phyloP scores from a whole-genome alignment of 2,329 filamentous ascomycete species.

The Colletotrichum sp. region DNA sequence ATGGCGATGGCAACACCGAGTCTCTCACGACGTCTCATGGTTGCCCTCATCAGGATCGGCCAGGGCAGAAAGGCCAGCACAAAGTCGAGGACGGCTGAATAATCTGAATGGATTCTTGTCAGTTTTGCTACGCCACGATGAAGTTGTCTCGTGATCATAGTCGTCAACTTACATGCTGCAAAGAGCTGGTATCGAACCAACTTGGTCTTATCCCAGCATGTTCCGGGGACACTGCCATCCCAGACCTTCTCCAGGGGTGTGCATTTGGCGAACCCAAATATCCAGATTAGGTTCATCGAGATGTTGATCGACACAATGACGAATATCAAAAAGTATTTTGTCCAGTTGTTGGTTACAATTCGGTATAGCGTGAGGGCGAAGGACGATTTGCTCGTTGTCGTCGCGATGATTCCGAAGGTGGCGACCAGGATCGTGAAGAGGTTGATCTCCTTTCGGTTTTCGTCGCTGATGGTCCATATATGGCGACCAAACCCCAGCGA shows the following conservation, averaged over 20 bases:
- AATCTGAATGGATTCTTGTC: constrained; percentile 25
- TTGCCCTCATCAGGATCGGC: constrained; percentile 36
- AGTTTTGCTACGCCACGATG: not conserved
- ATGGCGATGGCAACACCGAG: constrained; percentile 39
- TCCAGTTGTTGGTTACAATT: constrained; percentile 25
- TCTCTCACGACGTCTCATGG: constrained; percentile 34
- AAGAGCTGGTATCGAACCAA: constrained; percentile 34
- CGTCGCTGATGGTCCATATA: constrained; percentile 20
- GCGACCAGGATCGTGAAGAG: constrained; percentile 25
- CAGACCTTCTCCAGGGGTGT: constrained; percentile 30
- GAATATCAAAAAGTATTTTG: constrained; percentile 31
- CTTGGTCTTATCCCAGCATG: constrained; percentile 31
- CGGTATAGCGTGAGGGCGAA: constrained; percentile 27
- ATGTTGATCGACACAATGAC: constrained; percentile 25
- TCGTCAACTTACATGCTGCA: constrained; percentile 30
- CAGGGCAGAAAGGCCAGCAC: constrained; percentile 37
- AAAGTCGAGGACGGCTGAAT: constrained; percentile 37
- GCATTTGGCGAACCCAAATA: constrained; percentile 37
- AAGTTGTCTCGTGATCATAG: rapidly evolving
- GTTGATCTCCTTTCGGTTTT: constrained; percentile 23
- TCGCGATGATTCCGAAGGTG: constrained; percentile 24
- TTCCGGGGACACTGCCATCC: constrained; percentile 28
- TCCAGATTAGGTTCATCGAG: constrained; percentile 32
- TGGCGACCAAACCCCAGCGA: constrained; percentile 29
- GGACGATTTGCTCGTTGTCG: constrained; percentile 24